These are phyloP conservation scores for Russula vinacea DNA, from an alignment of 768 basidiomycete species.

Conservation along the genomic window DNA sequence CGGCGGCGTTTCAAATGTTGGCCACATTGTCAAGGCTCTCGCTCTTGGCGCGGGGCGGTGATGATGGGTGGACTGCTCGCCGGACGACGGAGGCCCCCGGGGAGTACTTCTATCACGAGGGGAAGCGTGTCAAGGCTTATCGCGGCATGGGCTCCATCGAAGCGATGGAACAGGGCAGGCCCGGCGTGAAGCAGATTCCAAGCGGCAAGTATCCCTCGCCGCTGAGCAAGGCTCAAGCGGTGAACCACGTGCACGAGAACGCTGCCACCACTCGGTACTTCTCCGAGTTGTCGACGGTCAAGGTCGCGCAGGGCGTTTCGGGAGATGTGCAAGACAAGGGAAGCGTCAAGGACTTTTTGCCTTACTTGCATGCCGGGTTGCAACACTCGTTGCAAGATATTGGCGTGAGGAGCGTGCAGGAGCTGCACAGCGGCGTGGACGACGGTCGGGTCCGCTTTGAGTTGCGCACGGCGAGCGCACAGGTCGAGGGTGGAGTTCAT, in stretches of 20 bases:
- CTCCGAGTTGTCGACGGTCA: constrained; percentile 86
- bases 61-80: constrained; percentile 99
- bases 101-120: constrained; percentile 99
- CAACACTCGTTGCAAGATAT: constrained; percentile 96
- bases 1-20: constrained; percentile 92
- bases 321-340: constrained; percentile 99
- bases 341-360: constrained; percentile 87
- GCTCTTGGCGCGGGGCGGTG: constrained; percentile 89
- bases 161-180: constrained; percentile 81
- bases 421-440: constrained; percentile 63
- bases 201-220: constrained; percentile 48
- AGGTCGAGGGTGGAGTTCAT: constrained; percentile 94
- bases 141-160: constrained; percentile 90
- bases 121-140: constrained; percentile 98
- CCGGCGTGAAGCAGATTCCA: constrained; percentile 34
- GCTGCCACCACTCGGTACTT: constrained; percentile 97
- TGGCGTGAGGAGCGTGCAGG: constrained; percentile 65
- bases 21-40: constrained; percentile 96
- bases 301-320: constrained; percentile 95
- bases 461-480: constrained; percentile 89
- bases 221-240: constrained; percentile 35
- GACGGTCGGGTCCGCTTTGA: constrained; percentile 80
- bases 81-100: constrained; percentile 97
- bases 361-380: constrained; percentile 74
- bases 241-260: constrained; percentile 64